These are phyloP conservation scores for Heterobasidion occidentale DNA, from an alignment of 1,284 basidiomycete species.

Conservation along the genomic window DNA sequence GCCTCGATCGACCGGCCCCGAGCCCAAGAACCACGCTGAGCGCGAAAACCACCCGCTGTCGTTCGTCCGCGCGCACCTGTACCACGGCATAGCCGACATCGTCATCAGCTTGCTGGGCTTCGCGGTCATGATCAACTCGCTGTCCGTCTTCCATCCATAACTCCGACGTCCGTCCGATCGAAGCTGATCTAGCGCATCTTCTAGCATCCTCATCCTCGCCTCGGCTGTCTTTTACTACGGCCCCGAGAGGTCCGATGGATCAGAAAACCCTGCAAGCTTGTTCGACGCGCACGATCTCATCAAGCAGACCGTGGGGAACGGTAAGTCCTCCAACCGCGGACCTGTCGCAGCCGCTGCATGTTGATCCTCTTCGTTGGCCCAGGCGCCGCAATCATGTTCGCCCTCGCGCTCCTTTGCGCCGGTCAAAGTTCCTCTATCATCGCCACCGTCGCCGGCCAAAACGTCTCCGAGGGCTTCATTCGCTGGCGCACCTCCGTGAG, in stretches of 20 bases:
- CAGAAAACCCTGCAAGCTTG: conserved; percentile 55
- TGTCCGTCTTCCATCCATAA: conserved; percentile 5
- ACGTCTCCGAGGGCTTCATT: conserved; percentile 91
- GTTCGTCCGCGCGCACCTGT: conserved; percentile 72
- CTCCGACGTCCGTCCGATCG: conserved; percentile 47
- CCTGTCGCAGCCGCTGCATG: neutral
- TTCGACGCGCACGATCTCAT: conserved; percentile 81
- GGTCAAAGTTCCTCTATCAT: conserved; percentile 93
- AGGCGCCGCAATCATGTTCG: conserved; percentile 81
- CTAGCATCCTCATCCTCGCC: conserved; percentile 63
- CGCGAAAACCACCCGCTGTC: conserved; percentile 57
- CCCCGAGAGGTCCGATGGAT: conserved; percentile 24
- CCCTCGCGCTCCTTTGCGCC: conserved; percentile 76
- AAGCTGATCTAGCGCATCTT: neutral
- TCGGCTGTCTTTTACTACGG: conserved; percentile 69
- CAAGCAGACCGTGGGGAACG: conserved; percentile 52
- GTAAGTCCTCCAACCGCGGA: conserved; percentile 28
- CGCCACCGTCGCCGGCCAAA: conserved; percentile 88
- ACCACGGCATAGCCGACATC: conserved; percentile 69
- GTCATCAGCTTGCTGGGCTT: conserved; percentile 63
- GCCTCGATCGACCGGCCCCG: too few species aligned
- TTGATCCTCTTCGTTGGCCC: neutral
- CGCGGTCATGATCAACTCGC: conserved; percentile 46
- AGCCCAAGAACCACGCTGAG: neutral
- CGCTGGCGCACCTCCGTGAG: conserved; percentile 81